These are phyloP conservation scores for Telopea speciosissima DNA, from an alignment of 177 flowering plant genomes.

Conservation along the genomic window DNA sequence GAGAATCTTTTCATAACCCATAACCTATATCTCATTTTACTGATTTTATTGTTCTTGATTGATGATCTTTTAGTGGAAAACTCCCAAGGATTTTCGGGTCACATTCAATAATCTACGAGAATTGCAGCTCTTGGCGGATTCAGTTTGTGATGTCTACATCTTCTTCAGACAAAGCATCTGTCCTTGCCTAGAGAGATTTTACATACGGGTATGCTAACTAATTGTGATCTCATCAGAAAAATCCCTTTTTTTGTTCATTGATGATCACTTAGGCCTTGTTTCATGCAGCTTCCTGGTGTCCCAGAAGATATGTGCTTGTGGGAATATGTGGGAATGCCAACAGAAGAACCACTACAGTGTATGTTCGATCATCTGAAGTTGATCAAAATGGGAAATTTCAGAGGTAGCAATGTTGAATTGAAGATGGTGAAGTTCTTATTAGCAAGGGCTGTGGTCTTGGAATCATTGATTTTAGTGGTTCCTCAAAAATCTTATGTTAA, in stretches of 20 bases:
- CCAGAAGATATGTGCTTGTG: background rate
- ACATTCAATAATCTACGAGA: slow-evolving; percentile 9
- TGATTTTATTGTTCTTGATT: too few species aligned
- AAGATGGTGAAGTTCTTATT: slow-evolving; percentile 9
- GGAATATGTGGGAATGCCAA: too few species aligned
- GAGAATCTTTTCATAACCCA: background rate
- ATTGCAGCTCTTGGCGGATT: background rate
- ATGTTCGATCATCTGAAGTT: slow-evolving; percentile 1
- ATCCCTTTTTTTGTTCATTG: too few species aligned
- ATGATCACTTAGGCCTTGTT: too few species aligned
- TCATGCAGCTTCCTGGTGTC: background rate
- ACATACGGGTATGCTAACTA: slow-evolving; percentile 7
- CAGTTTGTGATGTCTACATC: background rate
- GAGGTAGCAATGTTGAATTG: background rate
- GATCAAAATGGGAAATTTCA: slow-evolving; percentile 8
- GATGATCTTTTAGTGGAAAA: background rate
- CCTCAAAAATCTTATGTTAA: background rate
- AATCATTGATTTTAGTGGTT: slow-evolving; percentile 8
- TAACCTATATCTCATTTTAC: background rate
- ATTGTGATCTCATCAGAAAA: too few species aligned
- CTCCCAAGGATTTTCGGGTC: background rate
- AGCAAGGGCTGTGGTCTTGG: slow-evolving; percentile 9
- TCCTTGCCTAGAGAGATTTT: slow-evolving; percentile 11
- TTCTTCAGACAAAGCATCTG: slow-evolving; percentile 6
- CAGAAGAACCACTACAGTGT: background rate